Evolutionary conservation across 345 rosid genomes (phyloP).

Genomic region (Syzygium oleosum): DNA sequence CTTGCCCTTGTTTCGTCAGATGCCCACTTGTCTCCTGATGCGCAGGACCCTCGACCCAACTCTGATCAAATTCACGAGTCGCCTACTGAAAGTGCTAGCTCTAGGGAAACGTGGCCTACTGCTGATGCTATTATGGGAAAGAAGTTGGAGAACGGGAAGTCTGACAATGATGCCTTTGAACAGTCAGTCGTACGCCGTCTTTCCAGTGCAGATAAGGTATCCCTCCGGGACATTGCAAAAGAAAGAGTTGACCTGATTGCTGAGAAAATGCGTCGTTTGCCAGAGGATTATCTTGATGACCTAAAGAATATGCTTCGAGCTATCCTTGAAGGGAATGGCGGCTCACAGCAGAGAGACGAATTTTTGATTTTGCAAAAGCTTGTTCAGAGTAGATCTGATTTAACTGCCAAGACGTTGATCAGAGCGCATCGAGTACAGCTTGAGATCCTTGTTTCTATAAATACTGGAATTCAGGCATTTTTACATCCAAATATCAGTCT

Average conservation of each 20-base stretch:
- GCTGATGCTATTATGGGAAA: constrained; percentile 45
- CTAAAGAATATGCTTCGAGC: constrained; percentile 65
- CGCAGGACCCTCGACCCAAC: constrained; percentile 55
- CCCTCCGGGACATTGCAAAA: constrained; percentile 76
- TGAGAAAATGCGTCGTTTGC: constrained; percentile 68
- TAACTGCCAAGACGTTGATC: constrained; percentile 68
- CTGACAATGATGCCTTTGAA: constrained; percentile 54
- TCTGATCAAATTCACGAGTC: constrained; percentile 75
- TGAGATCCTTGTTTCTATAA: constrained; percentile 84
- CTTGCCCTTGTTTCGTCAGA: constrained; percentile 63
- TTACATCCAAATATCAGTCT: constrained; percentile 81
- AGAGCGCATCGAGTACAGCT: constrained; percentile 81
- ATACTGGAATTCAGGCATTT: constrained; percentile 88
- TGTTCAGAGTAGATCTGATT: constrained; percentile 72
- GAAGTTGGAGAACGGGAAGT: constrained; percentile 68
- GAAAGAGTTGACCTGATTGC: constrained; percentile 72
- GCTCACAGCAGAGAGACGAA: constrained; percentile 74
- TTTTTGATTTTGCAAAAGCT: constrained; percentile 69
- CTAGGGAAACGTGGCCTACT: constrained; percentile 92
- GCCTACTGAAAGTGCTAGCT: constrained; percentile 97
- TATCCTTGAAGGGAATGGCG: constrained; percentile 82
- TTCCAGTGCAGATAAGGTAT: constrained; percentile 64
- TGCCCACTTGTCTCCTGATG: constrained; percentile 51
- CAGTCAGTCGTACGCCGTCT: constrained; percentile 57
- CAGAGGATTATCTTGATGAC: constrained; percentile 73